Evolutionary conservation across 139 green algal genomes (phyloP).

Genomic region (Picochlorum costavermella): DNA sequence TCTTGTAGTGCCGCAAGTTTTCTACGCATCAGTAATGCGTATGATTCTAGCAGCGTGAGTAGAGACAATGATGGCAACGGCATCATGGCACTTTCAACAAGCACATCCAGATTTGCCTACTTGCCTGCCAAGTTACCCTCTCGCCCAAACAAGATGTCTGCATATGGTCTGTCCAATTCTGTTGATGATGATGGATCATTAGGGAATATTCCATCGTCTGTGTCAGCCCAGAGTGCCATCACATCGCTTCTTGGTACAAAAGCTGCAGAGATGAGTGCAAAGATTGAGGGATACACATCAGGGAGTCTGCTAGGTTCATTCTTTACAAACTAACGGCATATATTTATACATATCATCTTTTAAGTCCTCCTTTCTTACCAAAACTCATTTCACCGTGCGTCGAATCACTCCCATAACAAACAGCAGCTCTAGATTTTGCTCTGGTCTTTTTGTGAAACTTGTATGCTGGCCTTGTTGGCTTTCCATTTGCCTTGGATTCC

Average conservation of each 20-base stretch:
- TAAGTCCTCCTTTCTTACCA: conserved; percentile 8
- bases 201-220: neutral
- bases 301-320: neutral
- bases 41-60: too few species aligned
- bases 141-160: neutral
- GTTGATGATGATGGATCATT: neutral
- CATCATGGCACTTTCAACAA: neutral
- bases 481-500: conserved; percentile 9
- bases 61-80: neutral
- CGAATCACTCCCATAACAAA: neutral
- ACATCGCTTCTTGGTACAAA: neutral
- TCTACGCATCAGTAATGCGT: too few species aligned
- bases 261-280: conserved; percentile 9
- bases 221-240: neutral
- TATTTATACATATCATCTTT: neutral
- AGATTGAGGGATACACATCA: conserved; percentile 8
- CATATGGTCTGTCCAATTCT: neutral
- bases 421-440: too few species aligned
- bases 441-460: conserved; percentile 77
- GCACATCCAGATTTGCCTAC: neutral
- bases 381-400: neutral
- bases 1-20: neutral
- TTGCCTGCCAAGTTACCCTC: neutral
- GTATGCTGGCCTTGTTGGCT: conserved; percentile 42
- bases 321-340: conserved; percentile 1